Conservation (phyloP, 225 moss, liverwort and hornwort species). For the Rhytidiadelphus loreus region DNA sequence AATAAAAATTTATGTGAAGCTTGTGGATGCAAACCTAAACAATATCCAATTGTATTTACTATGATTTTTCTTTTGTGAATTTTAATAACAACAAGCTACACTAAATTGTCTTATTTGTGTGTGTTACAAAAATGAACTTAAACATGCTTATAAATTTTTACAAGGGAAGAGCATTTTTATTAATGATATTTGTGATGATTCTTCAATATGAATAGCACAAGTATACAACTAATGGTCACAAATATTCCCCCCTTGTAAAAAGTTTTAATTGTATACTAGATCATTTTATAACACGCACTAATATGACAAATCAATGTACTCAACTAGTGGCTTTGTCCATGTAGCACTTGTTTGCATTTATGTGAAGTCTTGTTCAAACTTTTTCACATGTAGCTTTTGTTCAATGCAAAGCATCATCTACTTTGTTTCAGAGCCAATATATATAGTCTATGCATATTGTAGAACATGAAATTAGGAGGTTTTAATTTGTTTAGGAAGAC, state of each 20-base stretch:
- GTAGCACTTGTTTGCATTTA: background rate
- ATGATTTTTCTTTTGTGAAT: background rate
- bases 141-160: background rate
- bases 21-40: background rate
- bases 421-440: background rate
- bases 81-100: background rate
- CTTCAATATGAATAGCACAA: background rate
- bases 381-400: background rate
- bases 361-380: rapidly evolving
- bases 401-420: background rate
- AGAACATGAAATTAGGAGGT: background rate
- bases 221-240: background rate
- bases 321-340: rapidly evolving
- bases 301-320: rapidly evolving
- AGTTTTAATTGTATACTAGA: background rate
- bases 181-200: background rate
- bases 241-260: background rate
- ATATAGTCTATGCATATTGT: background rate
- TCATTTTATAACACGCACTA: background rate
- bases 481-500: background rate
- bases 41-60: background rate
- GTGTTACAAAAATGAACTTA: background rate
- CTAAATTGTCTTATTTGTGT: background rate
- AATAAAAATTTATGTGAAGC: background rate
- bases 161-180: background rate